These are phyloP conservation scores for Yamadazyma ubonensis DNA, from an alignment of 805 yeast genomes.

Conservation along the genomic window DNA sequence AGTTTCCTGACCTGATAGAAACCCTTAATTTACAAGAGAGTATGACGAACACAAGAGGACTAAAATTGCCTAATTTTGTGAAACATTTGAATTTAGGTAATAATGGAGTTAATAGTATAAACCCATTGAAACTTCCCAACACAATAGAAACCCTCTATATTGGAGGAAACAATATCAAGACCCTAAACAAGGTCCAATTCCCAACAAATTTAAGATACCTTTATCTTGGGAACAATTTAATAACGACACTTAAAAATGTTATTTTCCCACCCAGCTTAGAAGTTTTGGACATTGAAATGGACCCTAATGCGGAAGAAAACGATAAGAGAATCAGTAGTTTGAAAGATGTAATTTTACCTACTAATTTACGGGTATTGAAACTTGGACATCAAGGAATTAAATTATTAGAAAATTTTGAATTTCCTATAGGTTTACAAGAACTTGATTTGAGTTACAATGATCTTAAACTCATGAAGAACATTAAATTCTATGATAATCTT, in stretches of 20 bases:
- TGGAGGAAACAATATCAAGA: slow-evolving; percentile 42
- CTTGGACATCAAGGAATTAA: slow-evolving; percentile 42
- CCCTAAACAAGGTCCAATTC: slow-evolving; percentile 42
- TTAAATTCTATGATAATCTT: slow-evolving; percentile 35
- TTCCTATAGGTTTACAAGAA: slow-evolving; percentile 31
- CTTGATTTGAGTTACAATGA: slow-evolving; percentile 41
- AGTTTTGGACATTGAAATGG: slow-evolving; percentile 42
- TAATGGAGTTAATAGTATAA: slow-evolving; percentile 45
- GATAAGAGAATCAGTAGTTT: slow-evolving; percentile 42
- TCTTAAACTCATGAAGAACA: slow-evolving; percentile 33
- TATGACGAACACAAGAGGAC: slow-evolving; percentile 45
- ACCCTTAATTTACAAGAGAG: slow-evolving; percentile 41
- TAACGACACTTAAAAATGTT: slow-evolving; percentile 46
- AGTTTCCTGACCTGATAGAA: slow-evolving; percentile 40
- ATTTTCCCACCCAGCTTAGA: slow-evolving; percentile 38
- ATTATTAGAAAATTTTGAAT: slow-evolving; percentile 37
- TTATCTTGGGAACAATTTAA: slow-evolving; percentile 40
- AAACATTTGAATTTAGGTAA: slow-evolving; percentile 32
- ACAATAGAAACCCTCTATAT: slow-evolving; percentile 37
- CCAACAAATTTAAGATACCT: slow-evolving; percentile 36
- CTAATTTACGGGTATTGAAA: slow-evolving; percentile 32
- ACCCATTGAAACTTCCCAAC: slow-evolving; percentile 44
- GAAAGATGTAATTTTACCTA: slow-evolving; percentile 42
- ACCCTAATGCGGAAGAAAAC: slow-evolving; percentile 39
- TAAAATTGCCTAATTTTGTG: slow-evolving; percentile 36